A percentile compares a stretch with the other conserved stretches of the same genome.
These are phyloP conservation scores for Aspergillus glaucus DNA, from an alignment of 2,329 filamentous ascomycete genomes.

Conservation along the genomic window DNA sequence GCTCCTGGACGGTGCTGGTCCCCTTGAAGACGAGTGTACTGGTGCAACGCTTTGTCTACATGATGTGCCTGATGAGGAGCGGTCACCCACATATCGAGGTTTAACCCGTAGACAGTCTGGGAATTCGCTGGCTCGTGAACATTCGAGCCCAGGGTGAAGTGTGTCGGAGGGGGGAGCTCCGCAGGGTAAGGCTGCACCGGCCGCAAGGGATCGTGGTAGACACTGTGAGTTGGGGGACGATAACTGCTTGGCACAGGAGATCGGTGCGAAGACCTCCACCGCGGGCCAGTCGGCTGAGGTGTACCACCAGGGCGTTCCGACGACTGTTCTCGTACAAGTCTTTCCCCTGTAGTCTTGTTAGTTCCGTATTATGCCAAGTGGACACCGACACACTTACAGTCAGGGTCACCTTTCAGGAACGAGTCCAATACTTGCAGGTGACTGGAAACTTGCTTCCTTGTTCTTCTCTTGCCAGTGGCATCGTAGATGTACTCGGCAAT, in stretches of 20 bases:
- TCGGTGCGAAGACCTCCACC: constrained; percentile 29
- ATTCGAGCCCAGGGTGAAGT: constrained; percentile 28
- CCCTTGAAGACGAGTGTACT: constrained; percentile 38
- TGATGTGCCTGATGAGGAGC: constrained; percentile 29
- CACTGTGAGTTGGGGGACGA: constrained; percentile 16
- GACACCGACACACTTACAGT: constrained; percentile 39
- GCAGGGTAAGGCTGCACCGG: constrained; percentile 27
- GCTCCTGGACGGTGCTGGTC: constrained; percentile 29
- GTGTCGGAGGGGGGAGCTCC: constrained; percentile 27
- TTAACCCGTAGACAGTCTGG: constrained; percentile 30
- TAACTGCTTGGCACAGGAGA: constrained; percentile 26
- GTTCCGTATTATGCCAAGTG: background rate
- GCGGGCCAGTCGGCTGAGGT: constrained; percentile 24
- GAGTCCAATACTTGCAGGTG: constrained; percentile 58
- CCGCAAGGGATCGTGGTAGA: constrained; percentile 27
- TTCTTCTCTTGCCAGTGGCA: constrained; percentile 47
- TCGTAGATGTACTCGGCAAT: constrained; percentile 54
- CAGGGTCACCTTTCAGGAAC: constrained; percentile 47
- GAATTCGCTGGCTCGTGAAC: background rate
- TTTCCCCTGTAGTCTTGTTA: constrained; percentile 24
- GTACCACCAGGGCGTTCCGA: constrained; percentile 28
- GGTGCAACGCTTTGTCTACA: constrained; percentile 37
- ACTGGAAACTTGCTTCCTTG: constrained; percentile 58
- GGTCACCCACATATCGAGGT: constrained; percentile 44
- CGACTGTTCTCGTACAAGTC: constrained; percentile 33